Evolutionary conservation across 2,329 filamentous ascomycete species (phyloP).

Genomic region (Trichoderma sp.): DNA sequence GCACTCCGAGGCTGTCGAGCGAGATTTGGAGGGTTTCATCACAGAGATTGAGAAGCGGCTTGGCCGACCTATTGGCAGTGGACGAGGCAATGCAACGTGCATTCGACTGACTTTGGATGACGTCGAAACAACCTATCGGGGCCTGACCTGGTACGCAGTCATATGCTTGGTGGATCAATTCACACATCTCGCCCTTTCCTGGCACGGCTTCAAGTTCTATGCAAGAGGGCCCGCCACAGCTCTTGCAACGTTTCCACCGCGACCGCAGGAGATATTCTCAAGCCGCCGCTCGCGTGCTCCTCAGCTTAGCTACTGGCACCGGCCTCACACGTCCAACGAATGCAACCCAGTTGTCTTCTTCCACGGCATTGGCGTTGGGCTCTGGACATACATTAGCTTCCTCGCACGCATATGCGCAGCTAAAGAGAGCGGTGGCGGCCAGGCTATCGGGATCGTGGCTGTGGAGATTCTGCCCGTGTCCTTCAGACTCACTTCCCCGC

Average conservation of each 20-base stretch:
- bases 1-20: constrained; percentile 31
- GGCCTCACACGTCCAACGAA: constrained; percentile 56
- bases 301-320: constrained; percentile 66
- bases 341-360: constrained; percentile 67
- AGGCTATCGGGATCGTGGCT: constrained; percentile 64
- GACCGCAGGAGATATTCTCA: constrained; percentile 55
- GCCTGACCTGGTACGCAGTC: constrained; percentile 66
- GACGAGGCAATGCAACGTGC: constrained; percentile 58
- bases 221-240: constrained; percentile 39
- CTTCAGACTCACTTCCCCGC: constrained; percentile 61
- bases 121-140: constrained; percentile 63
- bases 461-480: constrained; percentile 69
- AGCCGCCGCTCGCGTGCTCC: constrained; percentile 52
- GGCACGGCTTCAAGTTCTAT: constrained; percentile 57
- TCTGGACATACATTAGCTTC: constrained; percentile 65
- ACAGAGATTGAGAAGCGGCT: constrained; percentile 58
- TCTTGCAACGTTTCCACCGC: constrained; percentile 59
- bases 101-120: constrained; percentile 69
- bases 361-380: constrained; percentile 71
- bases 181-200: constrained; percentile 50
- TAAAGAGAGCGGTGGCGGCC: constrained; percentile 40
- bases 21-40: constrained; percentile 52
- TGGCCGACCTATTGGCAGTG: constrained; percentile 54
- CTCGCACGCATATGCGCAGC: constrained; percentile 54
- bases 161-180: constrained; percentile 59